A percentile compares a stretch with the other conserved stretches of the same genome.
phyloP scores from a whole-genome alignment of 805 yeast genomes.

The Wickerhamomyces alni region DNA sequence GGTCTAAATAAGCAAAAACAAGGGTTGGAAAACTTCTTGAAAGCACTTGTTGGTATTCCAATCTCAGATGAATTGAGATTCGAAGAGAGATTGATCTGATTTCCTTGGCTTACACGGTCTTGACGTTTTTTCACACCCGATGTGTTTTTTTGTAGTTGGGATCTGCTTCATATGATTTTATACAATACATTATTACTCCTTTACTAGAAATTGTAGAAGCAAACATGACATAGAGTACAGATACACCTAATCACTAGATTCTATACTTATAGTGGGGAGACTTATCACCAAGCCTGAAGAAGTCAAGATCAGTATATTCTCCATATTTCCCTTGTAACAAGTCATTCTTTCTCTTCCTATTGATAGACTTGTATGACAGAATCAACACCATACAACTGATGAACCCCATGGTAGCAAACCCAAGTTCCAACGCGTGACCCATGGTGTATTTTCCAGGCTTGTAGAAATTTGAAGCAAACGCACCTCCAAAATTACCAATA shows the following conservation, averaged over 20 bases:
- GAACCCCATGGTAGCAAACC: slow-evolving; percentile 29
- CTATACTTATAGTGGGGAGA: slow-evolving; percentile 33
- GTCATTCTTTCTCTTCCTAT: slow-evolving; percentile 21
- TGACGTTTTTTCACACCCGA: background rate
- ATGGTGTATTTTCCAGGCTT: slow-evolving; percentile 23
- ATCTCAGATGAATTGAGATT: slow-evolving; percentile 88
- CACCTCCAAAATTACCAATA: slow-evolving; percentile 30
- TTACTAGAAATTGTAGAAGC: no score
- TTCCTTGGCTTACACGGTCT: no score
- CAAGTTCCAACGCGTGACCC: slow-evolving; percentile 28
- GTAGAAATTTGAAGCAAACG: slow-evolving; percentile 29
- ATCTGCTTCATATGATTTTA: no score
- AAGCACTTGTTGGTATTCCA: slow-evolving; percentile 86
- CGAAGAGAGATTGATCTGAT: slow-evolving; percentile 66
- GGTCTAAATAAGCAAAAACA: slow-evolving; percentile 93
- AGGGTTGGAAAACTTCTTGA: slow-evolving; percentile 85
- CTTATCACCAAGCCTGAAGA: slow-evolving; percentile 35
- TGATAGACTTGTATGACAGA: slow-evolving; percentile 19
- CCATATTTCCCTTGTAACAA: slow-evolving; percentile 27
- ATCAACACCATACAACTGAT: slow-evolving; percentile 16
- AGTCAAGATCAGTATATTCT: slow-evolving; percentile 21
- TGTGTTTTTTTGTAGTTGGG: background rate
- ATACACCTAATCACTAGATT: background rate
- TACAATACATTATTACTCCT: no score
- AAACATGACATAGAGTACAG: no score